Base-by-base conservation (phyloP, 2,329 filamentous ascomycete species). In the Helotiales sp. region DNA sequence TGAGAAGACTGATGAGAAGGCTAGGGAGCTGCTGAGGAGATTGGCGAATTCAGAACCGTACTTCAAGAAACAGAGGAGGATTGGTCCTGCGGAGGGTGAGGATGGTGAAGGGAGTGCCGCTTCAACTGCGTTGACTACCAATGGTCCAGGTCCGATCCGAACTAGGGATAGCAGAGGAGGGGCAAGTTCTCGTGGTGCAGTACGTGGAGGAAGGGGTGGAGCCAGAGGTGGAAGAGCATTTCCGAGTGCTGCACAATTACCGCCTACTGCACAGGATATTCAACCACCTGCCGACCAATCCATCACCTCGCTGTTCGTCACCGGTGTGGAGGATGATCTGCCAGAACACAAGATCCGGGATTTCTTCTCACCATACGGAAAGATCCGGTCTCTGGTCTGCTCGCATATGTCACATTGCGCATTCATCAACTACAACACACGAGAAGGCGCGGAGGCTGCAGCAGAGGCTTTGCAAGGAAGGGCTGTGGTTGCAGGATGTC, bases 401-500 rank as follows among this genome's bases (percentile, higher is more conserved):
- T 97, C 94, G 6, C 96, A 99, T 81, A 93, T 97, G 82, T 95
- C 95, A 17, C 96, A 98, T 77, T 98, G 94, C 78, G 96, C 96
- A 1, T 99, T 98, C 77, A 85, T 99, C 80, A 99, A 99, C 81
- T 99, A 93, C 78, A 89, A 93, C 73, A 92, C 91, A 2, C 87
- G 96, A 65, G 89, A 93, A 69, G 91, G 87, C 0, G 96, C 96
- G 0, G 96, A 99, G 80, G 89, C 86, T 66, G 96, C 96, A 0
- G 93, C 96, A 0, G 88, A 88, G 37, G 88, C 92, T 22, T 95
- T 93, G 73, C 91, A 97, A 78, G 96, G 96, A 6, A 91, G 91
- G 69, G 93, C 93, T 0, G 88, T 98, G 6, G 92, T 99, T 74
- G 90, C 93, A 40, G 96, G 96, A 2, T 97, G 95, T 74, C 96